phyloP scores from a whole-genome alignment of 139 green algal species.

The Volvox africanus region DNA sequence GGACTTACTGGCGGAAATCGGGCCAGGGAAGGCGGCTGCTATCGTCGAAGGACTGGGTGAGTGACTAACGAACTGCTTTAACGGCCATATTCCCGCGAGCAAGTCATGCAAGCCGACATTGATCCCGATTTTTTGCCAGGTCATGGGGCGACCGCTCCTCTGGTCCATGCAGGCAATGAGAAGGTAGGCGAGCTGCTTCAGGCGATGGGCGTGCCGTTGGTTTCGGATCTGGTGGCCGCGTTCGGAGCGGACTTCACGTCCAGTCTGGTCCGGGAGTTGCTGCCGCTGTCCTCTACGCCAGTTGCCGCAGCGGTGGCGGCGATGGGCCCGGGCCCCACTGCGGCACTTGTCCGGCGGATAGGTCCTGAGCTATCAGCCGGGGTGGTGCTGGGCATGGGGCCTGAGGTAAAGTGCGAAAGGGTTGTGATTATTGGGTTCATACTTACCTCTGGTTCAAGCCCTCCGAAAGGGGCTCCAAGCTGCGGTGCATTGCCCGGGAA shows the following conservation, averaged over 20 bases:
- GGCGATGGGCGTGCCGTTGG: neutral
- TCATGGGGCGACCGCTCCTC: too few relatives aligned
- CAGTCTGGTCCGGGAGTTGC: neutral
- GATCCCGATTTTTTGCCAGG: too few relatives aligned
- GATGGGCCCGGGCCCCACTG: slow-evolving; percentile 3
- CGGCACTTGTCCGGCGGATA: neutral
- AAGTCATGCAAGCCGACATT: too few relatives aligned
- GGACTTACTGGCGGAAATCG: slow-evolving; percentile 47
- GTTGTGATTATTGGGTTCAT: too few relatives aligned
- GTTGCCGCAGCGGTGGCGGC: slow-evolving; percentile 4
- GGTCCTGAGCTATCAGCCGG: slow-evolving; percentile 15
- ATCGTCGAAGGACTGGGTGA: slow-evolving; percentile 28
- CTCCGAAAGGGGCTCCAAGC: too few relatives aligned
- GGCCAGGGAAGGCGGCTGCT: slow-evolving; percentile 23
- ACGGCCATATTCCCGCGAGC: too few relatives aligned
- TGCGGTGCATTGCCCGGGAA: too few relatives aligned
- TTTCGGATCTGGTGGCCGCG: neutral
- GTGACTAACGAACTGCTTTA: too few relatives aligned
- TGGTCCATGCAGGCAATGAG: neutral
- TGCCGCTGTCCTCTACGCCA: neutral
- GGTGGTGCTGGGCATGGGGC: slow-evolving; percentile 9
- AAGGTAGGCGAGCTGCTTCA: neutral
- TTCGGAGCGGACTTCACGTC: slow-evolving; percentile 8
- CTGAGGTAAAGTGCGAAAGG: neutral
- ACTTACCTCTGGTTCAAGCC: too few relatives aligned